phyloP scores from a whole-genome alignment of 805 yeast species.

The Saturnispora silvae region DNA sequence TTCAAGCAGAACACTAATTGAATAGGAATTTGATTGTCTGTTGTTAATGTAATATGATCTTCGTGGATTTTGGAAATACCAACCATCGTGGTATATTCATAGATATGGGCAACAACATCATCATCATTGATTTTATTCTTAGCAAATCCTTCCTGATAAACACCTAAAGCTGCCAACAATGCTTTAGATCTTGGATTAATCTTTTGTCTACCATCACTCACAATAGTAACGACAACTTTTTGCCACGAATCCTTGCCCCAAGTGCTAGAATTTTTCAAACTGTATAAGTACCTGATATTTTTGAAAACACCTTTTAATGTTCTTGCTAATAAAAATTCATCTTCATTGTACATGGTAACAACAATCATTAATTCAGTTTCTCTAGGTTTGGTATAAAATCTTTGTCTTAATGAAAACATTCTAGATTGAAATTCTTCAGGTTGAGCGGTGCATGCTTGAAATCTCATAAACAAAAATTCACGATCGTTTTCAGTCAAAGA shows the following conservation, averaged over 20 bases:
- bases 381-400: slow-evolving; percentile 66
- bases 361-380: slow-evolving; percentile 79
- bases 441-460: slow-evolving; percentile 89
- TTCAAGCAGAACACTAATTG: slow-evolving; percentile 85
- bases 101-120: slow-evolving; percentile 75
- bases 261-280: slow-evolving; percentile 48
- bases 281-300: slow-evolving; percentile 66
- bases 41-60: slow-evolving; percentile 53
- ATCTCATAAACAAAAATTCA: slow-evolving; percentile 81
- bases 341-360: slow-evolving; percentile 84
- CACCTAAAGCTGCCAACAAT: slow-evolving; percentile 75
- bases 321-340: slow-evolving; percentile 68
- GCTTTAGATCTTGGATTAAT: slow-evolving; percentile 72
- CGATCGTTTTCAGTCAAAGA: slow-evolving; percentile 33
- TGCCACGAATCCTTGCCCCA: slow-evolving; percentile 99
- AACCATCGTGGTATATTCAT: slow-evolving; percentile 88
- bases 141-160: slow-evolving; percentile 93
- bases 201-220: slow-evolving; percentile 86
- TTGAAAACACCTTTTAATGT: slow-evolving; percentile 87
- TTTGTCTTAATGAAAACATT: slow-evolving; percentile 75
- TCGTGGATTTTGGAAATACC: slow-evolving; percentile 58
- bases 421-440: slow-evolving; percentile 56
- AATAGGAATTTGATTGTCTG: slow-evolving; percentile 64
- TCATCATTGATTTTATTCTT: slow-evolving; percentile 79
- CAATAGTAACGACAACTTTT: slow-evolving; percentile 79